A percentile compares a stretch with the other conserved stretches of the same genome.
Conservation (phyloP, 1,139 yeast genomes). For the Meyerozyma carpophila region DNA sequence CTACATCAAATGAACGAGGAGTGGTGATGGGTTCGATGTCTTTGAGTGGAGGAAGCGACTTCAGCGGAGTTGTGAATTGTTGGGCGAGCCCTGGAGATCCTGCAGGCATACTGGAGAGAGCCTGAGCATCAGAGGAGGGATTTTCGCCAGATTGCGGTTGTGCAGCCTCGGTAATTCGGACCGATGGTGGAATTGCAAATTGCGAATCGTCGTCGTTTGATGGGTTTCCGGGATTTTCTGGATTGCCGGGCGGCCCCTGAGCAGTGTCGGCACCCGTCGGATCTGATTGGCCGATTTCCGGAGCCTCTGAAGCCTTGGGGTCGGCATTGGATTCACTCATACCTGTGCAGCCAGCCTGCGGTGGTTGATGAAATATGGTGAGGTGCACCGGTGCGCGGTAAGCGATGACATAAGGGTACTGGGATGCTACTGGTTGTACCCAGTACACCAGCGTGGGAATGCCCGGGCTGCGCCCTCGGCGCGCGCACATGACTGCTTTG, state of each 20-base stretch:
- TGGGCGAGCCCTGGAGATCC: slow-evolving; percentile 8
- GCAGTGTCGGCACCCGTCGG: neutral
- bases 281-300: neutral
- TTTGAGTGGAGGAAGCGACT: slow-evolving; percentile 38
- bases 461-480: neutral
- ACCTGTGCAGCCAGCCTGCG: neutral
- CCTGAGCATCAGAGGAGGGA: slow-evolving; percentile 3
- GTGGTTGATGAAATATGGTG: neutral
- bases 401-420: neutral
- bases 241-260: neutral
- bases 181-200: neutral
- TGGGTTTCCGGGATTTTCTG: neutral
- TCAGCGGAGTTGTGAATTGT: slow-evolving; percentile 37
- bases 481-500: neutral
- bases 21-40: slow-evolving; percentile 40
- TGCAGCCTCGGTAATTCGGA: neutral
- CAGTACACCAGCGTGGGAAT: neutral
- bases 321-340: neutral
- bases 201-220: neutral
- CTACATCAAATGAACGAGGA: slow-evolving; percentile 39
- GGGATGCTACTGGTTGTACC: too few species aligned
- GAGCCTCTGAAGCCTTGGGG: neutral
- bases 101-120: slow-evolving; percentile 2
- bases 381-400: neutral
- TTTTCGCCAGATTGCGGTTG: neutral